Evolutionary conservation across 768 basidiomycete species (phyloP).

Genomic region (Xanthoconium purpureum): DNA sequence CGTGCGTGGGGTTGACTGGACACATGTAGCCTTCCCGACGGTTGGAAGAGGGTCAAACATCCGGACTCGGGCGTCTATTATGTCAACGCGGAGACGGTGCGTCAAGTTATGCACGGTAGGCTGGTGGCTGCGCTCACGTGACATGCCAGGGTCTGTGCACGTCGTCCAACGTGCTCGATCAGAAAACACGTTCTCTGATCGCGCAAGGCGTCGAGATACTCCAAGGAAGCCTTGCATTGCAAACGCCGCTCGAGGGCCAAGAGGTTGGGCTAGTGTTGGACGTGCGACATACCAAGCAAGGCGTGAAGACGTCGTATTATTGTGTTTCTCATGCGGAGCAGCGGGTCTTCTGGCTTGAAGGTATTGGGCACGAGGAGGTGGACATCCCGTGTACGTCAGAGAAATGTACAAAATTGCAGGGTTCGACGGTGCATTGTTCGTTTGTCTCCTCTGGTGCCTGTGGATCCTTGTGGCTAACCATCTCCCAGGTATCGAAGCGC

Average conservation of each 20-base stretch:
- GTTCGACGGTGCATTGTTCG: conserved; percentile 25
- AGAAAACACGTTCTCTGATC: conserved; percentile 3
- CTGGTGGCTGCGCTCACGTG: neutral
- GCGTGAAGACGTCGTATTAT: conserved; percentile 19
- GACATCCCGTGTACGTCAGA: conserved; percentile 22
- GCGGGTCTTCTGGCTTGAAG: conserved; percentile 31
- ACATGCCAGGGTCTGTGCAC: conserved; percentile 11
- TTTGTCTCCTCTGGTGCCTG: neutral
- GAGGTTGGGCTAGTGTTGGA: conserved; percentile 20
- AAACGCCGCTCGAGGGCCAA: conserved; percentile 6
- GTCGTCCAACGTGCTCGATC: conserved; percentile 8
- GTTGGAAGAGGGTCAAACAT: conserved; percentile 30
- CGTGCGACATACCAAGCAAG: neutral
- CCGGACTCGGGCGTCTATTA: conserved; percentile 35
- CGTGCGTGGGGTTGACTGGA: neutral
- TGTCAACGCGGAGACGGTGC: conserved; percentile 31
- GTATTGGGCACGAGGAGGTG: conserved; percentile 17
- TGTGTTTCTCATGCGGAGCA: conserved; percentile 28
- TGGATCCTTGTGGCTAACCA: neutral
- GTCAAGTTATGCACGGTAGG: neutral
- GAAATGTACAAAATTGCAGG: conserved; percentile 8
- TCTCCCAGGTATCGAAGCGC: conserved; percentile 24
- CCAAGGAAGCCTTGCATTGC: conserved; percentile 1
- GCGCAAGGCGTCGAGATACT: conserved; percentile 13
- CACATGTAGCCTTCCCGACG: conserved; percentile 11